A percentile compares a stretch with the other conserved stretches of the same genome.
phyloP scores from a whole-genome alignment of 805 yeast species.

The Metschnikowia lochheadii region DNA sequence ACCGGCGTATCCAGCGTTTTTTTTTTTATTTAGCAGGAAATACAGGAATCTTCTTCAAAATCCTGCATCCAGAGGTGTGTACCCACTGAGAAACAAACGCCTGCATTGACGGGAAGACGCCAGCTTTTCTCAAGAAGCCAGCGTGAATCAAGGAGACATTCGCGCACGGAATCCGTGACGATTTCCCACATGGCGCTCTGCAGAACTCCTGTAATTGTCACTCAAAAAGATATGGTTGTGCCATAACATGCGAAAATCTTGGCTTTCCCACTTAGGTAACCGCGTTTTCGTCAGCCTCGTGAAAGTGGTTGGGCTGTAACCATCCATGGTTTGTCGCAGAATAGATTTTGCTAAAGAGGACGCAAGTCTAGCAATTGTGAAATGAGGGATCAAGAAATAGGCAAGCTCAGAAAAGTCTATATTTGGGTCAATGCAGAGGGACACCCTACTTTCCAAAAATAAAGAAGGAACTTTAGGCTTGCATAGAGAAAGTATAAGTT shows the following conservation, averaged over 20 bases:
- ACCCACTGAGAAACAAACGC: neutral
- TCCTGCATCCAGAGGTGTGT: neutral
- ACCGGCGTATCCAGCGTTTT: neutral
- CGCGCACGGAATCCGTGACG: neutral
- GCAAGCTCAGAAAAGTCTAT: neutral
- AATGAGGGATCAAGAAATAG: neutral
- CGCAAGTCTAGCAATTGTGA: neutral
- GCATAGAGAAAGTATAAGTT: neutral
- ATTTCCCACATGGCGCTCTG: neutral
- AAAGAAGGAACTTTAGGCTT: neutral
- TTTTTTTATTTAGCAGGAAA: neutral
- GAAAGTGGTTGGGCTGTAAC: neutral
- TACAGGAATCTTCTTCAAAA: neutral
- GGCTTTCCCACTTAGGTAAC: neutral
- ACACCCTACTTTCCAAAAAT: neutral
- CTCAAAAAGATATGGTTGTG: neutral
- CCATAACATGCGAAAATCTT: neutral
- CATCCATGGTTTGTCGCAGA: neutral
- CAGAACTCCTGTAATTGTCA: neutral
- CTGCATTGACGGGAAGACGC: slow-evolving; percentile 1
- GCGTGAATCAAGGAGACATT: neutral
- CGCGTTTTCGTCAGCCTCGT: neutral
- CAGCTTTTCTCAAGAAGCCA: neutral
- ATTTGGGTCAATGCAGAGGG: neutral
- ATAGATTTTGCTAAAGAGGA: neutral